These are phyloP conservation scores for Herpetospermum pedunculosum DNA, from an alignment of 306 rosid species.

Conservation along the genomic window DNA sequence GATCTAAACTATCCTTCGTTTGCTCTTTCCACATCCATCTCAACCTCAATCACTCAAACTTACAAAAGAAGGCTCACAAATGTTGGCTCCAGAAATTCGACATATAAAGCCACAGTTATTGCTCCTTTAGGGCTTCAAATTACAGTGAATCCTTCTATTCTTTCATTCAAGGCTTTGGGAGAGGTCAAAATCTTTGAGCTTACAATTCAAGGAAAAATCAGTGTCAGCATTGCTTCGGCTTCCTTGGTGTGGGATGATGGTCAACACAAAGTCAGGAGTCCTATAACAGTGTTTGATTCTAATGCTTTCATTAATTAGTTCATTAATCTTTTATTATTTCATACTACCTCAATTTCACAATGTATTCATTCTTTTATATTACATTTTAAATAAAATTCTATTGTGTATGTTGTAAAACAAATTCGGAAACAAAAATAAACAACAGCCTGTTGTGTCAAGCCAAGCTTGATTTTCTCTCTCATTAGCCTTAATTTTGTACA, in stretches of 20 bases:
- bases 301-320: background rate
- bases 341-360: background rate
- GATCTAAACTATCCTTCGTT: slow-evolving; percentile 47
- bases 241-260: background rate
- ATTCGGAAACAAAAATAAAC: no score
- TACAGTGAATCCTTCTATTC: slow-evolving; percentile 20
- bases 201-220: slow-evolving; percentile 13
- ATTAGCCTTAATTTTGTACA: no score
- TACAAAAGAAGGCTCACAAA: slow-evolving; percentile 28
- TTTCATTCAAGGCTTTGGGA: slow-evolving; percentile 25
- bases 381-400: no score
- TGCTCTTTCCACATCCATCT: slow-evolving; percentile 6
- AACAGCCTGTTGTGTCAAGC: no score
- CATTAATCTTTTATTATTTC: background rate
- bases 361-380: no score
- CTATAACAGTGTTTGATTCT: background rate
- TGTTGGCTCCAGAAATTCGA: slow-evolving; percentile 27
- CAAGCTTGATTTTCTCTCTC: no score
- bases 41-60: slow-evolving; percentile 6
- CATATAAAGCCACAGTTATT: slow-evolving; percentile 17
- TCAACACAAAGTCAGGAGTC: background rate
- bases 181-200: slow-evolving; percentile 19
- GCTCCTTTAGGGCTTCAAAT: slow-evolving; percentile 18
- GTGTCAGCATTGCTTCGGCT: slow-evolving; percentile 10
- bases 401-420: no score